Base-by-base conservation (phyloP, 2,329 filamentous ascomycete genomes). In the Aureobasidium sp. region DNA sequence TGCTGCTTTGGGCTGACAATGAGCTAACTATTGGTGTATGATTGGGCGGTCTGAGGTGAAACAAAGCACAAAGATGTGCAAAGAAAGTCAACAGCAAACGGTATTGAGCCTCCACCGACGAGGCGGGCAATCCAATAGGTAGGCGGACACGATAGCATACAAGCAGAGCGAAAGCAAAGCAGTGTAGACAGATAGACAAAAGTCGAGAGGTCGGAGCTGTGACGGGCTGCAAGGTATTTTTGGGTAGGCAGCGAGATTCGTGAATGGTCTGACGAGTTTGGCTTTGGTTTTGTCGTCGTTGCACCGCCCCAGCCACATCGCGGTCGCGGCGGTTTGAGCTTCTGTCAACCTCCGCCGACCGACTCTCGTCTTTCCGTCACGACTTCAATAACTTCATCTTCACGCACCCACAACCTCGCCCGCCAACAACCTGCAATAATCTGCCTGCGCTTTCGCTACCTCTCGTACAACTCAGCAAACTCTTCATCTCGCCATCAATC, bases 271-370 rank as follows among this genome's bases (percentile, higher is more conserved):
- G 46, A 27, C 37, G 27, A 17, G 52, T 56, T 56, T 43, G 37
- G 39, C 24, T 34, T 56, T 29, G 37, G 37, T 44, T 43, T 51
- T 36, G 32, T 51, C 46, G 46, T 48, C 46, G 52, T 39, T 46
- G 53, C 43, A 37, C 55, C 37, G 55, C 55, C 53, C 43, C 55
- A 39, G 43, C 43, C 55, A 59, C 43, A 59, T 47, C 53, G 17
- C 34, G 37, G 20, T 53, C 51, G 36, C 52, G 52, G 52, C 53
- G 37, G 29, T 36, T 44, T 57, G 53, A 57, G 41, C 53, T 57
- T 57, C 53, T 46, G 41, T 46, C 53, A 34, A 50, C 56, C 29
- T 48, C 56, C 44, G 32, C 17, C 57, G n/a, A 24, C 46, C 55
- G 37, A 59, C 55, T 34, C 26, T 37, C 41, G 6, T 48, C 46